Conservation (phyloP, 129 eudicot genomes). For the Sambucus nigra region DNA sequence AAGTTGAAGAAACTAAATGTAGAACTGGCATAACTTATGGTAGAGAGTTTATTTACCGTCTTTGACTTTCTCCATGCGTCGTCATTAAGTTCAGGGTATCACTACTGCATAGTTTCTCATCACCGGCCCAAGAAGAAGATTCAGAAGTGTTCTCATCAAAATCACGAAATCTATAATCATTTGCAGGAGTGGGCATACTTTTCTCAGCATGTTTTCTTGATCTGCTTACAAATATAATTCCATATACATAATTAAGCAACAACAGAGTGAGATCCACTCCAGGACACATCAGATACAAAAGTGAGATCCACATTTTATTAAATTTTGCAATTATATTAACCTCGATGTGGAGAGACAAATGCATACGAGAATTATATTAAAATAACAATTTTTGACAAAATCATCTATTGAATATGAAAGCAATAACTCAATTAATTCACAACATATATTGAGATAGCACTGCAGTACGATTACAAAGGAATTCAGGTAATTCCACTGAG, state of each 20-base stretch:
- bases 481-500: no score
- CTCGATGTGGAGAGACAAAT: neutral
- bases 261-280: neutral
- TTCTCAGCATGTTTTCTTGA: conserved; percentile 33
- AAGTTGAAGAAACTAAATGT: neutral
- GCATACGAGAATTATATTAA: no score
- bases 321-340: neutral
- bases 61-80: conserved; percentile 30
- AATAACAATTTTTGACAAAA: no score
- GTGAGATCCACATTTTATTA: neutral
- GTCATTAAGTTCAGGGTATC: conserved; percentile 36
- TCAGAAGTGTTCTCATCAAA: conserved; percentile 50
- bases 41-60: conserved; percentile 27
- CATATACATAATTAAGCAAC: neutral
- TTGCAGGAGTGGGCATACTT: conserved; percentile 25
- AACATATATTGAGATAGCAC: no score
- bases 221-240: conserved; percentile 30
- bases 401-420: no score
- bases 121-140: conserved; percentile 49
- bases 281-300: neutral
- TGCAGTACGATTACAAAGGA: no score
- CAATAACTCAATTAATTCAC: no score
- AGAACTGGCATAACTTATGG: neutral
- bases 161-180: conserved; percentile 25
- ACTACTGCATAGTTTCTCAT: conserved; percentile 52